A percentile compares a stretch with the other conserved stretches of the same genome.
Conservation (phyloP, 192 early-diverging fungal genomes). For the Backusella morwellensis region DNA sequence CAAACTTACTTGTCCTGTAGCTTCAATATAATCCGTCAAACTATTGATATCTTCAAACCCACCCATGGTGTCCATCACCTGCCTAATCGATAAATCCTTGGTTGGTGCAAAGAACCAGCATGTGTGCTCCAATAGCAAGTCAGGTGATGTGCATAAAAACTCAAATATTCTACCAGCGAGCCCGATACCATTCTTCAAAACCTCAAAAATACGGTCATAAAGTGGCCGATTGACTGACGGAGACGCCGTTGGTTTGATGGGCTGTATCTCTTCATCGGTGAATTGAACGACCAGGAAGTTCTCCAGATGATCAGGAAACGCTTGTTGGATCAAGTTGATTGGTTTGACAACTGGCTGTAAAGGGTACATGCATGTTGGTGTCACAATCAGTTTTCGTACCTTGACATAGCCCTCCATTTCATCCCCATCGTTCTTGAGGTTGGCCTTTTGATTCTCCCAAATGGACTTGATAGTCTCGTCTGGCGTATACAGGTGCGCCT, state of each 20-base stretch:
- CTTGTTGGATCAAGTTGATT: conserved; percentile 60
- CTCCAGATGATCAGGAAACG: conserved; percentile 43
- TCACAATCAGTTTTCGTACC: conserved; percentile 54
- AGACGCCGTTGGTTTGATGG: conserved; percentile 14
- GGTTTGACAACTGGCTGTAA: conserved; percentile 59
- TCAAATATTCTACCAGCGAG: conserved; percentile 50
- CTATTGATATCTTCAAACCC: conserved; percentile 54
- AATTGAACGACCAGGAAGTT: conserved; percentile 70
- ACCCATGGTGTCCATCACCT: conserved; percentile 62
- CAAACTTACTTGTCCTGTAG: conserved; percentile 49
- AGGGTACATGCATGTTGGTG: conserved; percentile 62
- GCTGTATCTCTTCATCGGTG: conserved; percentile 54
- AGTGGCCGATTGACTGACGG: conserved; percentile 15
- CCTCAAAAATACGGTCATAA: conserved; percentile 50
- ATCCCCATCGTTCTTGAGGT: background rate
- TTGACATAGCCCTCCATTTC: conserved; percentile 27
- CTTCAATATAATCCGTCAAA: conserved; percentile 59
- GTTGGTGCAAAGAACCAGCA: conserved; percentile 68
- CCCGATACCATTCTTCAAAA: conserved; percentile 42
- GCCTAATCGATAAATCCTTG: conserved; percentile 34
- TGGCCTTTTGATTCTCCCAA: conserved; percentile 10
- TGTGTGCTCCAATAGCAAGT: conserved; percentile 47
- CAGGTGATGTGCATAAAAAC: conserved; percentile 59
- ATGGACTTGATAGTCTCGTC: conserved; percentile 5
- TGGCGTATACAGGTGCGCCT: conserved; percentile 35